A percentile compares a stretch with the other conserved stretches of the same genome.
These are phyloP conservation scores for Eleusine coracana DNA, from an alignment of 176 grass and related monocot species.

Conservation along the genomic window DNA sequence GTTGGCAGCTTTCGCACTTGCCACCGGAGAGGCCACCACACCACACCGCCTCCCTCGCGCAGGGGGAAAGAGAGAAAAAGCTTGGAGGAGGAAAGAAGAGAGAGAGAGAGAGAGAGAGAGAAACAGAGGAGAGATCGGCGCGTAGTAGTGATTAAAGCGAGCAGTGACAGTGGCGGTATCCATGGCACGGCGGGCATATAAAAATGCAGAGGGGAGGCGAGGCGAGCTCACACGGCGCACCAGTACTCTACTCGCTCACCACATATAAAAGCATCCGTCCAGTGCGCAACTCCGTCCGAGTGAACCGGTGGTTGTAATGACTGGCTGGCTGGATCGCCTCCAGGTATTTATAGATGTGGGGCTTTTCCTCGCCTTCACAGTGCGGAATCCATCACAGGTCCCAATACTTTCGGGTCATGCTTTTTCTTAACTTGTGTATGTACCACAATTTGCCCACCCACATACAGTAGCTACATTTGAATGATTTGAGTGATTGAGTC, in stretches of 20 bases:
- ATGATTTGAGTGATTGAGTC: no score
- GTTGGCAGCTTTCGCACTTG: slow-evolving; percentile 57
- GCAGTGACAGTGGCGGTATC: slow-evolving; percentile 14
- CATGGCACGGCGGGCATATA: slow-evolving; percentile 23
- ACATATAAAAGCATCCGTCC: not conserved
- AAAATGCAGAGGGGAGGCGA: not conserved
- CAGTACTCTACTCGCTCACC: slow-evolving; percentile 2
- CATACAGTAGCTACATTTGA: no score
- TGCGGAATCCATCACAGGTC: not conserved
- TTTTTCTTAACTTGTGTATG: not conserved
- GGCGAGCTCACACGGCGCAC: not conserved
- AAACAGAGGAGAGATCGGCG: not conserved
- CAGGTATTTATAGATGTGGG: slow-evolving; percentile 38
- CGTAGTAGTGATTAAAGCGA: slow-evolving; percentile 9
- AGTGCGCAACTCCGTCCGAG: not conserved
- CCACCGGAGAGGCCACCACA: slow-evolving; percentile 38
- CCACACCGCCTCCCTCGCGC: not conserved
- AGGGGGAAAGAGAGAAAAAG: not conserved
- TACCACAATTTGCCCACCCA: no score
- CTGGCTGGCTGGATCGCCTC: not conserved
- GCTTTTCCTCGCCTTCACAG: not conserved
- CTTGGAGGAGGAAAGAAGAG: no score
- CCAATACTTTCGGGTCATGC: no score
- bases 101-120: no score
- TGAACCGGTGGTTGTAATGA: slow-evolving; percentile 24